These are phyloP conservation scores for Pseudogymnoascus sp. DNA, from an alignment of 2,329 filamentous ascomycete species.

Conservation along the genomic window DNA sequence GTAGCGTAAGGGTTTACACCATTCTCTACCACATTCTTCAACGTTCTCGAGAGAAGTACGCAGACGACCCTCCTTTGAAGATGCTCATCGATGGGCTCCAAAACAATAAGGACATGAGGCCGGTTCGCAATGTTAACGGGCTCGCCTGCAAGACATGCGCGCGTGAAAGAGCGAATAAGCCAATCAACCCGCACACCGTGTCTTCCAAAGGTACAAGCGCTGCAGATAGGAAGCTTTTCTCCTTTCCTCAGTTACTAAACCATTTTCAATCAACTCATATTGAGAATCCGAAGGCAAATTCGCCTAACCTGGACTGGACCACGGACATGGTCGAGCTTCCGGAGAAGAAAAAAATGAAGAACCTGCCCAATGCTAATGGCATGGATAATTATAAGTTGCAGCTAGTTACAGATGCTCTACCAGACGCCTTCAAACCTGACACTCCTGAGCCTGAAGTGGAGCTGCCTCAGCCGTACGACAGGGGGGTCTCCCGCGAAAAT, in stretches of 20 bases:
- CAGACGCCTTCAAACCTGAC: constrained; percentile 31
- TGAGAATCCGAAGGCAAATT: constrained; percentile 23
- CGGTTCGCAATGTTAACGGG: constrained; percentile 46
- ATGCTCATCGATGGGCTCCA: constrained; percentile 54
- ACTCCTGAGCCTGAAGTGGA: not conserved
- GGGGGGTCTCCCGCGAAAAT: not conserved
- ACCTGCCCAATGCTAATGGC: constrained; percentile 43
- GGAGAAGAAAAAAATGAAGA: constrained; percentile 40
- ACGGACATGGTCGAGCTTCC: constrained; percentile 56
- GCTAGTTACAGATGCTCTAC: constrained; percentile 45
- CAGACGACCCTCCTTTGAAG: constrained; percentile 47
- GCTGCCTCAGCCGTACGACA: not conserved
- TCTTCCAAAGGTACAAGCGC: constrained; percentile 17
- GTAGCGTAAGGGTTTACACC: constrained; percentile 54
- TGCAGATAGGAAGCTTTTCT: constrained; percentile 38
- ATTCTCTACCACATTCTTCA: constrained; percentile 57
- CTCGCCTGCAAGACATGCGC: constrained; percentile 50
- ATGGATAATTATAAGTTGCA: constrained; percentile 50
- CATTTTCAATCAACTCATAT: constrained; percentile 43
- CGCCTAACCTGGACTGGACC: constrained; percentile 44
- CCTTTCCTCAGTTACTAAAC: constrained; percentile 53
- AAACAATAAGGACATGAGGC: constrained; percentile 50
- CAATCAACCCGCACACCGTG: constrained; percentile 29
- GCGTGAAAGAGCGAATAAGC: constrained; percentile 32
- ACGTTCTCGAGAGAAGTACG: constrained; percentile 51